phyloP scores from a whole-genome alignment of 139 green algal genomes.

The Picochlorum sp. region DNA sequence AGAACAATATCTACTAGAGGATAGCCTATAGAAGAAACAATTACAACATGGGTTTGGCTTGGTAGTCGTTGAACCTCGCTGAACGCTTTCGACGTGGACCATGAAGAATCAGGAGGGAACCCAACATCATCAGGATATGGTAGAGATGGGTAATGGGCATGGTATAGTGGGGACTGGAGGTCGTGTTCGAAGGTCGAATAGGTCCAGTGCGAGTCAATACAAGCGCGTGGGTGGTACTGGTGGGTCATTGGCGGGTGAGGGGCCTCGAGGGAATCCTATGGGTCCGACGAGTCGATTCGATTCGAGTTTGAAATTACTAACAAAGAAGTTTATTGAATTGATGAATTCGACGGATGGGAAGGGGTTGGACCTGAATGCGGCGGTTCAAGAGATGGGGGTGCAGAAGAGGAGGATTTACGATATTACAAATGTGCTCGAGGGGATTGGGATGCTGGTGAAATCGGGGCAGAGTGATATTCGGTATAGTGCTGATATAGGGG shows the following conservation, averaged over 20 bases:
- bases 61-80: too few relatives aligned
- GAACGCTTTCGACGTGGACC: too few relatives aligned
- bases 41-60: too few relatives aligned
- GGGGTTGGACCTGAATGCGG: slow-evolving; percentile 85
- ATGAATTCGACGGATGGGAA: slow-evolving; percentile 63
- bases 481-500: slow-evolving; percentile 2
- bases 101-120: too few relatives aligned
- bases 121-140: too few relatives aligned
- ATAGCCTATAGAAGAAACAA: too few relatives aligned
- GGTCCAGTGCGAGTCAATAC: slow-evolving; percentile 6
- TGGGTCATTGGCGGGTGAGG: too few relatives aligned
- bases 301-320: slow-evolving; percentile 78
- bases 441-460: slow-evolving; percentile 92
- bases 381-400: slow-evolving; percentile 70
- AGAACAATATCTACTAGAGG: too few relatives aligned
- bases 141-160: too few relatives aligned
- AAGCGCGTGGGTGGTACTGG: not conserved
- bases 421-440: slow-evolving; percentile 98
- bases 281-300: slow-evolving; percentile 52
- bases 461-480: slow-evolving; percentile 81
- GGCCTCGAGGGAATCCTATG: too few relatives aligned
- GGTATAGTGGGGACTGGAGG: too few relatives aligned
- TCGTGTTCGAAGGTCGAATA: not conserved
- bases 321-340: slow-evolving; percentile 84
- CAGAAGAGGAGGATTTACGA: slow-evolving; percentile 95